Evolutionary conservation across 139 green algal species (phyloP).

Genomic region (Trebouxia sp.): DNA sequence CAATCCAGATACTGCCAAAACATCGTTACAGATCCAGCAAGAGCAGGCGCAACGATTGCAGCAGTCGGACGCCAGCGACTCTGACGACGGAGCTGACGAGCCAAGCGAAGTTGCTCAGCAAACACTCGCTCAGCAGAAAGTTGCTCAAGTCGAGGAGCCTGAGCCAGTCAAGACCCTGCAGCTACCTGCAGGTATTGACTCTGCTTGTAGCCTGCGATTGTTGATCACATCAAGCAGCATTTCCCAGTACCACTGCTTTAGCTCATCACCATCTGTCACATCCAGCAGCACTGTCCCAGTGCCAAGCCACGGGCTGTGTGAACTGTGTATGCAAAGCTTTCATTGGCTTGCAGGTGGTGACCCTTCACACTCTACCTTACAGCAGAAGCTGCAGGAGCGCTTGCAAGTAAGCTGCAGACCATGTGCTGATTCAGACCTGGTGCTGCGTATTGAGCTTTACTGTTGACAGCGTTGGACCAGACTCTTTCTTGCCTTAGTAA

Average conservation of each 20-base stretch:
- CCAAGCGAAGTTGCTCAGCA: neutral
- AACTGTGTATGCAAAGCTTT: too few relatives aligned
- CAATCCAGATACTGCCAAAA: conserved; percentile 48
- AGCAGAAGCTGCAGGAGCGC: conserved; percentile 19
- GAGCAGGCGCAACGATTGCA: neutral
- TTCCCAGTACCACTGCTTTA: too few relatives aligned
- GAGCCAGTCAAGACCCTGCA: neutral
- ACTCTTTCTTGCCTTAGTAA: neutral
- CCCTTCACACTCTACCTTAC: neutral
- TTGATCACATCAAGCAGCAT: too few relatives aligned
- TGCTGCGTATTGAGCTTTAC: too few relatives aligned
- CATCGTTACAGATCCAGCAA: conserved; percentile 49
- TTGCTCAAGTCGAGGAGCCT: neutral
- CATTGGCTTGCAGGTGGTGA: neutral
- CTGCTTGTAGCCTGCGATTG: too few relatives aligned
- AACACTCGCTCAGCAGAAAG: neutral
- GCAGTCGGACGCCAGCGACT: neutral
- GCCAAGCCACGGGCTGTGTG: too few relatives aligned
- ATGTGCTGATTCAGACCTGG: too few relatives aligned
- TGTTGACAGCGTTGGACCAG: too few relatives aligned
- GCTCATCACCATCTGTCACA: too few relatives aligned
- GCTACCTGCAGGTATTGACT: neutral
- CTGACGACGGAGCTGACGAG: neutral
- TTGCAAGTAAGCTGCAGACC: conserved; percentile 23
- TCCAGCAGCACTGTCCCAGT: too few relatives aligned